Evolutionary conservation across 768 basidiomycete species (phyloP).

Genomic region (Erythrobasidium yunnanense): DNA sequence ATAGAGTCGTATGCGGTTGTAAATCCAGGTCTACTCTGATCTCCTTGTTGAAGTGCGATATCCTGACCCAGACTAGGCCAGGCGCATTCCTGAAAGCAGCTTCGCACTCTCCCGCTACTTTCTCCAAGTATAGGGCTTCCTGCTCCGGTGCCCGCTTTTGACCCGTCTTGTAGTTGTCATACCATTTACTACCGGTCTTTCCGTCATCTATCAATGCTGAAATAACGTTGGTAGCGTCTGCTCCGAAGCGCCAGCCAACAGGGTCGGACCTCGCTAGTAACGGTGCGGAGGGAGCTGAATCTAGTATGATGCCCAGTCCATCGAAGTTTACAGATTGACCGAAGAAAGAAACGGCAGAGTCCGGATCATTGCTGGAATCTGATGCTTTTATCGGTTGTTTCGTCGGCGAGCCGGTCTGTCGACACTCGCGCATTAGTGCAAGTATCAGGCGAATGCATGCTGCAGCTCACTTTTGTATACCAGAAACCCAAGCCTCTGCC

Average conservation of each 20-base stretch:
- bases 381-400: not conserved
- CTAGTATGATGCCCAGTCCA: constrained; percentile 38
- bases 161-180: constrained; percentile 25
- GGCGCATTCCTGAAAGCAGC: constrained; percentile 37
- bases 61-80: constrained; percentile 36
- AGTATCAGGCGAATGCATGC: not conserved
- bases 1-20: constrained; percentile 36
- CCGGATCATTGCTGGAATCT: constrained; percentile 21
- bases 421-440: not conserved
- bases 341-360: constrained; percentile 35
- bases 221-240: constrained; percentile 33
- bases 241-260: constrained; percentile 12
- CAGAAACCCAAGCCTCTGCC: constrained; percentile 37
- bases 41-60: constrained; percentile 32
- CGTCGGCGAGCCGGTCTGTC: constrained; percentile 26
- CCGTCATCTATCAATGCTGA: constrained; percentile 36
- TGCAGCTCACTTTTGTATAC: constrained; percentile 33
- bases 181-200: constrained; percentile 29
- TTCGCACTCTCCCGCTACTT: constrained; percentile 36
- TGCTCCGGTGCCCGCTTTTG: constrained; percentile 10
- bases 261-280: constrained; percentile 31
- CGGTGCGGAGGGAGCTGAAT: constrained; percentile 31
- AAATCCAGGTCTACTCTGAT: constrained; percentile 37
- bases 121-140: constrained; percentile 34
- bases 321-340: constrained; percentile 34